Conservation (phyloP, 2,329 filamentous ascomycete genomes). For the Pyricularia grisea region DNA sequence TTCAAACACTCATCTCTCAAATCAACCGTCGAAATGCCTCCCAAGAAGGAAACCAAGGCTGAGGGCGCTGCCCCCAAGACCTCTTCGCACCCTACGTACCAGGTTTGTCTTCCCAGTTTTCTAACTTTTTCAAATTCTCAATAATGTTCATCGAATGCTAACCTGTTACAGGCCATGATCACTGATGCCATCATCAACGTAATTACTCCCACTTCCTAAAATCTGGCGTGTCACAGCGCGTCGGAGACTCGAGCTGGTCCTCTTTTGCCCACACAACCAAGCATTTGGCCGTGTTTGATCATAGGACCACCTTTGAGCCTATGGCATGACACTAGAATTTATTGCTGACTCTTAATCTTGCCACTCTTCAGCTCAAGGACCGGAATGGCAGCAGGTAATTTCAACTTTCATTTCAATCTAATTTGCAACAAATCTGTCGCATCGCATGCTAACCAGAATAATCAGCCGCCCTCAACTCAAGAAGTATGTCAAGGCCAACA, state of each 20-base stretch:
- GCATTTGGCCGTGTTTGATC: neutral
- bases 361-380: slow-evolving; percentile 44
- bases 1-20: slow-evolving; percentile 8
- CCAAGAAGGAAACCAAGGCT: slow-evolving; percentile 41
- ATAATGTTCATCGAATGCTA: slow-evolving; percentile 19
- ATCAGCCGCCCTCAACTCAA: slow-evolving; percentile 48
- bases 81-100: slow-evolving; percentile 44
- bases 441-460: slow-evolving; percentile 18
- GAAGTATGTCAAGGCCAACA: slow-evolving; percentile 51
- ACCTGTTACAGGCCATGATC: slow-evolving; percentile 47
- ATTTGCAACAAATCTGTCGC: slow-evolving; percentile 2
- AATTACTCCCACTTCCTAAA: slow-evolving; percentile 28
- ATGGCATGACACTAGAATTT: neutral
- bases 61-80: slow-evolving; percentile 30
- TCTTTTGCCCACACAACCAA: neutral
- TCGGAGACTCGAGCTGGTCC: slow-evolving; percentile 1
- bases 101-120: slow-evolving; percentile 33
- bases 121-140: slow-evolving; percentile 9
- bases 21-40: slow-evolving; percentile 39
- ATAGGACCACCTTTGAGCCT: neutral
- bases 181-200: slow-evolving; percentile 52
- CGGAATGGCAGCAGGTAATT: slow-evolving; percentile 47
- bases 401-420: slow-evolving; percentile 7
- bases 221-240: slow-evolving; percentile 25
- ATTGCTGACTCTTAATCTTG: slow-evolving; percentile 29